phyloP scores from a whole-genome alignment of 75 land plant species.

The Azolla pinnata region DNA sequence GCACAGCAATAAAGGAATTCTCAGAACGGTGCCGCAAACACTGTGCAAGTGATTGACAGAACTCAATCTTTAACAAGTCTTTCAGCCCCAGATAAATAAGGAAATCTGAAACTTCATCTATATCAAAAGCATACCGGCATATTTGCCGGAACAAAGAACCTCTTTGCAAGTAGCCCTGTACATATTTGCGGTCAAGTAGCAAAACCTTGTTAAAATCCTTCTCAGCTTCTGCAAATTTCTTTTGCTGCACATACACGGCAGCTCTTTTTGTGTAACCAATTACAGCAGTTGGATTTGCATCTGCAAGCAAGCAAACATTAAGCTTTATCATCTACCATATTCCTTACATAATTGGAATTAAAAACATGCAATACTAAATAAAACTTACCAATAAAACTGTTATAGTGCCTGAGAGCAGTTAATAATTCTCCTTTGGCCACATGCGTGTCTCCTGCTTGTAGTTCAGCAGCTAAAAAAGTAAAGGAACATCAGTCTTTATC shows the following conservation, averaged over 20 bases:
- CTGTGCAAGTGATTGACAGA: no score
- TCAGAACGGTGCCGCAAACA: no score
- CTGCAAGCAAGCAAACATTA: conserved; percentile 13
- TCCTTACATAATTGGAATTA: background rate
- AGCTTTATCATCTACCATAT: background rate
- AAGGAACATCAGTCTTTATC: background rate
- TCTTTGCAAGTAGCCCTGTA: conserved; percentile 80
- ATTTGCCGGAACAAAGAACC: conserved; percentile 64
- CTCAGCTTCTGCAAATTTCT: conserved; percentile 57
- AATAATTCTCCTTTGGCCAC: conserved; percentile 32
- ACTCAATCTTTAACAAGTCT: no score
- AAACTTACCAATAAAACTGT: conserved; percentile 28
- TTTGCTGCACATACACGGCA: conserved; percentile 36
- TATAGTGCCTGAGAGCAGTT: conserved; percentile 28
- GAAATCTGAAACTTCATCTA: background rate
- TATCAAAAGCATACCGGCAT: conserved; percentile 48
- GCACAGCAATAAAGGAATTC: no score
- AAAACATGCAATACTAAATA: background rate
- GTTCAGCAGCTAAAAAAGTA: conserved; percentile 24
- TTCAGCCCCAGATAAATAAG: no score
- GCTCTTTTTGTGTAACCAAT: conserved; percentile 44
- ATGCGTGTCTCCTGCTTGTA: conserved; percentile 36
- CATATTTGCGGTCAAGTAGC: conserved; percentile 58
- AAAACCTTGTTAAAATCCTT: conserved; percentile 62
- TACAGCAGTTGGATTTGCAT: conserved; percentile 31